phyloP scores from a whole-genome alignment of 805 yeast species.

The Candida sakaeoensis region DNA sequence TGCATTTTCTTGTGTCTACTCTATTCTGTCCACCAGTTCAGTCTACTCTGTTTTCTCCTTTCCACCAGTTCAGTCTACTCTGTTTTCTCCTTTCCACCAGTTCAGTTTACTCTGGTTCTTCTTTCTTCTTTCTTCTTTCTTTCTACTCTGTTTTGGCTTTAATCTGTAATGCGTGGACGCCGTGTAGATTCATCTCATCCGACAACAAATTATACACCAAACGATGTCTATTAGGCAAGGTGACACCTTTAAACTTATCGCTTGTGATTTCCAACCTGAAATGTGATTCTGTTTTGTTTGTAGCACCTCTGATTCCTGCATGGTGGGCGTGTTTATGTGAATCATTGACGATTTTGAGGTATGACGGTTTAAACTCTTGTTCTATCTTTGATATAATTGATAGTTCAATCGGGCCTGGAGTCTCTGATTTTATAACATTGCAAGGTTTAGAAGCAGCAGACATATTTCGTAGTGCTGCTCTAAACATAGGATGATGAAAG shows the following conservation, averaged over 20 bases:
- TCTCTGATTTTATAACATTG: conserved; percentile 13
- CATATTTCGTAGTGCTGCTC: conserved; percentile 8
- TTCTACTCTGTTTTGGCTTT: conserved; percentile 60
- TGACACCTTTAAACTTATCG: conserved; percentile 59
- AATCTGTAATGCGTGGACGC: conserved; percentile 86
- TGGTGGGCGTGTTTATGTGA: conserved; percentile 88
- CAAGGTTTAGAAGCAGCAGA: too few relatives aligned
- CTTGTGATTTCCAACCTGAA: conserved; percentile 74
- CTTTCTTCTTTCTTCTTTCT: too few relatives aligned
- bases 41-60: too few relatives aligned
- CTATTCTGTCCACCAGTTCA: too few relatives aligned
- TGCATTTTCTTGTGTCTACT: too few relatives aligned
- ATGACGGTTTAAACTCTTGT: conserved; percentile 40
- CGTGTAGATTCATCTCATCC: conserved; percentile 66
- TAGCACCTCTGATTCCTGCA: conserved; percentile 71
- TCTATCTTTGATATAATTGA: conserved; percentile 44
- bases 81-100: too few relatives aligned
- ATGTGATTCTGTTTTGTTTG: conserved; percentile 75
- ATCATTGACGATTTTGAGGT: conserved; percentile 64
- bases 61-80: too few relatives aligned
- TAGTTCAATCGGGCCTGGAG: conserved; percentile 46
- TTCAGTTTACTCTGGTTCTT: too few relatives aligned
- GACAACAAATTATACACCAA: conserved; percentile 62
- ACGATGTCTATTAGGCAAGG: conserved; percentile 74
- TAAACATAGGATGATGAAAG: conserved; percentile 8